phyloP scores from a whole-genome alignment of 1,284 basidiomycete species.

The Cryptococcus floricola region DNA sequence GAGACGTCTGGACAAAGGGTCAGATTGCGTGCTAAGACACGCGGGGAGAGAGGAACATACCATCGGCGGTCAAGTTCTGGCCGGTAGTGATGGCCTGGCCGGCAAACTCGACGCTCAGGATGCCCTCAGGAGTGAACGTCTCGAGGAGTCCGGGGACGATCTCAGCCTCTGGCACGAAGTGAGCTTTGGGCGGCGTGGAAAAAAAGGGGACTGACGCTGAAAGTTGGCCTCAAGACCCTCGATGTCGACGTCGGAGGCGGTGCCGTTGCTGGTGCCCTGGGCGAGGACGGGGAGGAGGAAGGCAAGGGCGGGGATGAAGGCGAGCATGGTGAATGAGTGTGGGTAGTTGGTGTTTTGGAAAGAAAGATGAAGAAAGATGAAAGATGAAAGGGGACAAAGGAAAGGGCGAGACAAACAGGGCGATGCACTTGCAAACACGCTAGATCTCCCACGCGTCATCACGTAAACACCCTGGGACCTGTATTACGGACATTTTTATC shows the following conservation, averaged over 20 bases:
- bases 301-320: constrained; percentile 16
- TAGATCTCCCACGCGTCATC: too few relatives aligned
- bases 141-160: constrained; percentile 60
- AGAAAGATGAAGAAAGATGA: background rate
- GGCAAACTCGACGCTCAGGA: constrained; percentile 57
- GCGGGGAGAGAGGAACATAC: constrained; percentile 16
- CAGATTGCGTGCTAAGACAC: background rate
- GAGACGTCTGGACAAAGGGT: constrained; percentile 17
- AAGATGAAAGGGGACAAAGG: background rate
- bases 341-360: background rate
- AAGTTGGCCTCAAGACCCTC: constrained; percentile 40
- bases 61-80: constrained; percentile 57
- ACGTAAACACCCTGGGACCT: background rate
- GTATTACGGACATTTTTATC: too few relatives aligned
- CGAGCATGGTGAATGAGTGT: constrained; percentile 14
- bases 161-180: constrained; percentile 42
- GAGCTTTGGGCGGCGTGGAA: background rate
- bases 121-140: constrained; percentile 58
- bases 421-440: too few relatives aligned
- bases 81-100: constrained; percentile 56
- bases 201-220: constrained; percentile 22
- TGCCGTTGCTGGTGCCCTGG: constrained; percentile 11
- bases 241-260: constrained; percentile 27
- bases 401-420: background rate
- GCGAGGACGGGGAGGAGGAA: constrained; percentile 18